Evolutionary conservation across 768 basidiomycete species (phyloP).

Genomic region (Brasilioporus rufonigricans): DNA sequence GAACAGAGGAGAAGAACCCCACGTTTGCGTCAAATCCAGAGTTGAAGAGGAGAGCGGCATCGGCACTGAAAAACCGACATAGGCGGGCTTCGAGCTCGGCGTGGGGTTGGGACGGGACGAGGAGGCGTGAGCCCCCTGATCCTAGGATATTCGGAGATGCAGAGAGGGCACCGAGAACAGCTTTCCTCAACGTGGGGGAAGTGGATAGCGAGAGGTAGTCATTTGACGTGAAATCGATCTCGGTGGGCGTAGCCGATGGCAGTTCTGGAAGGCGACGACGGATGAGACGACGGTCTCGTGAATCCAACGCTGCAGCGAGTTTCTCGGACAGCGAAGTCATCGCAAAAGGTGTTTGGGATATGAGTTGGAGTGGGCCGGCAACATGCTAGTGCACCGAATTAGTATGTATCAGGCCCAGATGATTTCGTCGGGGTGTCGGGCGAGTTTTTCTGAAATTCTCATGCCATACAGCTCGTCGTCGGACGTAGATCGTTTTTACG

Average conservation of each 20-base stretch:
- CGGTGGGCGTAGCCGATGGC: constrained; percentile 34
- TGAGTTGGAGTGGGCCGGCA: too few relatives aligned
- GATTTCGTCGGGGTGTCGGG: too few relatives aligned
- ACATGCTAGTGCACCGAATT: too few relatives aligned
- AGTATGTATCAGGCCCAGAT: too few relatives aligned
- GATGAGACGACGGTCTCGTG: constrained; percentile 65
- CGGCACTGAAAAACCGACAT: constrained; percentile 56
- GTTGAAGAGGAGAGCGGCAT: constrained; percentile 80
- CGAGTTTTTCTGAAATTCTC: too few relatives aligned
- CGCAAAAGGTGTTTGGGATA: too few relatives aligned
- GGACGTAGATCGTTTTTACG: too few relatives aligned
- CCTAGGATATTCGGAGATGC: constrained; percentile 65
- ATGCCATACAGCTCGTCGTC: too few relatives aligned
- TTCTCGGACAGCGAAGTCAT: constrained; percentile 36
- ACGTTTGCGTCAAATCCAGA: constrained; percentile 94
- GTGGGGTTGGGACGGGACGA: constrained; percentile 62
- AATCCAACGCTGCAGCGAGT: constrained; percentile 53
- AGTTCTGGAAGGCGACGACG: constrained; percentile 67
- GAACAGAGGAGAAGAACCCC: constrained; percentile 78
- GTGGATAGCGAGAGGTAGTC: constrained; percentile 85
- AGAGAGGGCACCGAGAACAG: constrained; percentile 55
- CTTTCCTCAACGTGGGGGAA: constrained; percentile 52
- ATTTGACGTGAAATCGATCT: constrained; percentile 79
- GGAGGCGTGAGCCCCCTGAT: constrained; percentile 82
- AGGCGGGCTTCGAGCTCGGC: constrained; percentile 69